Evolutionary conservation across 2,329 filamentous ascomycete species (phyloP), one percentile per base, ranked within the genome.

Genomic region (Fusarium duplospermum): DNA sequence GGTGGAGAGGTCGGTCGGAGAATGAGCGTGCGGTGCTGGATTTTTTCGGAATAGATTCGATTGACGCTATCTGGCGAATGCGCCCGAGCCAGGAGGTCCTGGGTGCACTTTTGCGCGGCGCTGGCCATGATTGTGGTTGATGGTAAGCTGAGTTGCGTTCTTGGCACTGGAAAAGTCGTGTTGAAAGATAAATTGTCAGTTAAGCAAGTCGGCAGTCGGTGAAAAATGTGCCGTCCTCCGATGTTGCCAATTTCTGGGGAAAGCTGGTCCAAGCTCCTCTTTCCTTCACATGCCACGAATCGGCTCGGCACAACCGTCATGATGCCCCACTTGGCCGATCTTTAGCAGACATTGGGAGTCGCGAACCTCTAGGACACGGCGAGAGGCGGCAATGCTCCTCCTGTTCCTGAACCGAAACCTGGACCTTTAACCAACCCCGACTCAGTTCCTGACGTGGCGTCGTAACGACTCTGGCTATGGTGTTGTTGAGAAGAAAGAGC

Each of bases 21-120:
- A 78, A 93, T 90, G 66, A 98, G 90, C 0, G 94, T 92, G 56
- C 94, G 94, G 80, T 94, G 92, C 77, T 94, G 91, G 81, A 98
- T 90, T 83, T 95, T 95, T 73, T 97, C 94, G 71, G 88, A 87
- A 86, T 93, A 96, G 82, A 98, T 93, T 63, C 91, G 88, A 36
- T 86, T 85, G 64, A 92, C 90, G 66, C 89, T 91, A 73, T 93
- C 88, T 29, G 94, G 92, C 3, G 93, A 92, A 83, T 98, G 94
- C 11, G 94, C 94, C 77, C 93, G 92, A 7, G 88, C 84, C 62
- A 98, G 92, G 60, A 98, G 90, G 9, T 87, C 84, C 73, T 91
- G 87, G 0, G 90, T 91, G 11, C 89, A 80, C 52, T 83, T 79
- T 62, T 84, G 83, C 4, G 73, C 75, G 22, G 78, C 57, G 38